phyloP scores from a whole-genome alignment of 1,139 yeast species.

The Protomyces inundatus region DNA sequence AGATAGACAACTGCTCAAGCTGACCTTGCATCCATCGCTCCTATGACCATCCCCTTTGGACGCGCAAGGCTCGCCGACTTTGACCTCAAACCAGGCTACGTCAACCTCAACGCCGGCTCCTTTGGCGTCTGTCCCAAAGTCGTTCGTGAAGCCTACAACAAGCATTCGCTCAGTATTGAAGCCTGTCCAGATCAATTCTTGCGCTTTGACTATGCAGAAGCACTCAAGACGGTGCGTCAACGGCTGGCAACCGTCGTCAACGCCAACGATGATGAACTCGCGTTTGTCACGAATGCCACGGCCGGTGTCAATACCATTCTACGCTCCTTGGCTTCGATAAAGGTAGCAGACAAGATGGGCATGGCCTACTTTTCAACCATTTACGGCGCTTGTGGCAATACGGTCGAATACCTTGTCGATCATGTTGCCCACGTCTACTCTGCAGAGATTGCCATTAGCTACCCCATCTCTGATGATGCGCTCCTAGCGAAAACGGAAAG shows the following conservation, averaged over 20 bases:
- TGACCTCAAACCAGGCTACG: constrained; percentile 5
- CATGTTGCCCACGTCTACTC: constrained; percentile 43
- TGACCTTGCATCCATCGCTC: background rate
- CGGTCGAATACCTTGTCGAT: constrained; percentile 47
- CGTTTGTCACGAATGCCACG: constrained; percentile 56
- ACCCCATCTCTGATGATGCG: constrained; percentile 50
- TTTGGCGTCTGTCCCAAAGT: constrained; percentile 16
- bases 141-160: constrained; percentile 13
- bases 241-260: constrained; percentile 44
- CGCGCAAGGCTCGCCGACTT: constrained; percentile 5
- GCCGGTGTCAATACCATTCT: constrained; percentile 56
- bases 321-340: constrained; percentile 42
- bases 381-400: constrained; percentile 55
- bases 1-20: too few relatives aligned
- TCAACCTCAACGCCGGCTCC: constrained; percentile 19
- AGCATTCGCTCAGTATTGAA: constrained; percentile 21
- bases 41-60: constrained; percentile 2
- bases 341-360: constrained; percentile 49
- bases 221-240: constrained; percentile 34
- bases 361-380: constrained; percentile 51
- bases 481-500: constrained; percentile 45
- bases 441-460: constrained; percentile 44
- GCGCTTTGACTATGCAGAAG: constrained; percentile 30
- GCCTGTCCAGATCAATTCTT: constrained; percentile 28
- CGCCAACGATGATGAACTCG: constrained; percentile 45